A percentile compares a stretch with the other conserved stretches of the same genome.
Conservation (phyloP, 345 rosid species). For the Eucalyptus virginea region DNA sequence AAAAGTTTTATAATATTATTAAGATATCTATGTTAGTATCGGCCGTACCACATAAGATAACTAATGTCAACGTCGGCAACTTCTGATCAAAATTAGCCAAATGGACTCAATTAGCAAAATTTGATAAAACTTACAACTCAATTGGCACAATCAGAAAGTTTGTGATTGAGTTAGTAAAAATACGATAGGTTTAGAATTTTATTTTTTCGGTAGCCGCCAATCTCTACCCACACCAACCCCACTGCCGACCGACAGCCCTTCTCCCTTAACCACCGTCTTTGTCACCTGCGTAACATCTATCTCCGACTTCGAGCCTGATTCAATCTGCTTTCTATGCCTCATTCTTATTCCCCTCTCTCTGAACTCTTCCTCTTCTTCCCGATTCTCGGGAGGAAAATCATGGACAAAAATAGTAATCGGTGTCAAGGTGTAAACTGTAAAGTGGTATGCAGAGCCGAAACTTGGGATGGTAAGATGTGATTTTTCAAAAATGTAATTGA, state of each 20-base stretch:
- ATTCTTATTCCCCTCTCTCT: background rate
- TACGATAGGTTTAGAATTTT: rapidly evolving
- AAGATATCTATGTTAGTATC: rapidly evolving
- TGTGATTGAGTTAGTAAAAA: rapidly evolving
- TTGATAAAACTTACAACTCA: too few relatives aligned
- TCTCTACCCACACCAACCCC: background rate
- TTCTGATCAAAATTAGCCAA: rapidly evolving
- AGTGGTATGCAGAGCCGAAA: background rate
- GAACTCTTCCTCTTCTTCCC: background rate
- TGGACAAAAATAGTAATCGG: background rate
- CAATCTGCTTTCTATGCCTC: background rate
- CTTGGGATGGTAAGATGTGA: background rate
- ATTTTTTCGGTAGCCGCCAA: rapidly evolving
- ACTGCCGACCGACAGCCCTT: too few relatives aligned
- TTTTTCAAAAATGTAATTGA: background rate
- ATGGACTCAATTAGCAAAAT: background rate
- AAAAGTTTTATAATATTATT: background rate
- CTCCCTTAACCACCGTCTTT: background rate
- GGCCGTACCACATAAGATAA: rapidly evolving
- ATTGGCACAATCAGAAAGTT: background rate
- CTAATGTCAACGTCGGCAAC: rapidly evolving
- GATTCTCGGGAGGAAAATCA: background rate
- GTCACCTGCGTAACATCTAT: background rate
- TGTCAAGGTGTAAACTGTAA: background rate
- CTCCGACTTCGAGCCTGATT: background rate